Evolutionary conservation across 768 basidiomycete species (phyloP), one percentile per base, ranked within the genome.

Genomic region (Suillus lakei): DNA sequence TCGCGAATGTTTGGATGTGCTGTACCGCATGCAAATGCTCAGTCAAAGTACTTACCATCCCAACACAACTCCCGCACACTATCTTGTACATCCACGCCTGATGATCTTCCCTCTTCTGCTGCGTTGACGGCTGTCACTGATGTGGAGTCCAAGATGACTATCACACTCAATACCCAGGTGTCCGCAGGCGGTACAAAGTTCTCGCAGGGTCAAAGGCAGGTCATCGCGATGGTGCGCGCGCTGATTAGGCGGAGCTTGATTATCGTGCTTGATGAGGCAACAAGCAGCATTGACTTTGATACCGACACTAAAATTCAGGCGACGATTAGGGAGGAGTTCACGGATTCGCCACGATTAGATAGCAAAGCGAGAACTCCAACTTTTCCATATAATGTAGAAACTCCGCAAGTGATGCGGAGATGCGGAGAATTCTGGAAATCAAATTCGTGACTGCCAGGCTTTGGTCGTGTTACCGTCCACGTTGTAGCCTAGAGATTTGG

Each of bases 261-360:
- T 68, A 88, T 94, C 59, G 85, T 95, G 16, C 79, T 94, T 43
- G 93, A 93, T 67, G 92, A 94, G 70, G 93, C 93, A 18, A 94
- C 92, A 9, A 92, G 91, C 66, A 92, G 91, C 71, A 93, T 94
- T 64, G 92, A 93, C 73, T 91, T 95, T 70, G 89, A 88, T 15
- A 95, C 95, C 44, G 95, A 96, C 71, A 86, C 91, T 13, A 95
- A 95, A 78, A 96, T 97, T 64, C 95, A 97, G 73, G 81, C 86
- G 36, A 91, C 95, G 1, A 96, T 98, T 60, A 82, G 94, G 6
- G 89, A 91, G 68, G 93, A 96, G 71, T 97, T 97, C 74, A 86
- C 81, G 8, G 83, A 87, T 48, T 91, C 89, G n/a, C n/a, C n/a
- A n/a, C n/a, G n/a, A n/a, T n/a, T n/a, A n/a, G n/a, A n/a, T n/a